Percentiles rank a stretch among this genome's conserved stretches.
Evolutionary conservation across 495 filamentous ascomycete species (phyloP).

Genomic region (Friedmanniomyces endolithicus): DNA sequence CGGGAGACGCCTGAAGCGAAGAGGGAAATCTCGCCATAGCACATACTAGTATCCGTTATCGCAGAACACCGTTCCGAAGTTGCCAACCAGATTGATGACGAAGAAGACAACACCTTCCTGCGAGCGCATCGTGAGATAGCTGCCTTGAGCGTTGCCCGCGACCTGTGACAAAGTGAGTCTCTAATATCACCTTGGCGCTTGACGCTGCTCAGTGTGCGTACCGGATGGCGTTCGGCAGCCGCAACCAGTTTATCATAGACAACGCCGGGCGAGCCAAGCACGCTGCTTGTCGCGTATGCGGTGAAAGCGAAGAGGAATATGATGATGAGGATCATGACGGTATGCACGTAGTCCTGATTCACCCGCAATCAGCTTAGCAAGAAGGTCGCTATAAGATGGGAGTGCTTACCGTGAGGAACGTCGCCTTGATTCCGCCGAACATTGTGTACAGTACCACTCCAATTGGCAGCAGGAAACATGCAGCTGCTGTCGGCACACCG

Average conservation of each 20-base stretch:
- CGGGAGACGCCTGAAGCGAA: no score
- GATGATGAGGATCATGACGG: slow-evolving; percentile 74
- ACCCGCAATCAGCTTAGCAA: background rate
- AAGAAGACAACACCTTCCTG: slow-evolving; percentile 88
- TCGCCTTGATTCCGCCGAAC: slow-evolving; percentile 69
- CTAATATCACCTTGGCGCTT: no score
- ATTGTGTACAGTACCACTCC: slow-evolving; percentile 60
- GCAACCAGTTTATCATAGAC: slow-evolving; percentile 71
- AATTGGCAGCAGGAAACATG: slow-evolving; percentile 79
- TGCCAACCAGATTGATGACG: slow-evolving; percentile 57
- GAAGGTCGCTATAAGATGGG: background rate
- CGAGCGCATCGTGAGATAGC: slow-evolving; percentile 82
- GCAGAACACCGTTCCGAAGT: slow-evolving; percentile 26
- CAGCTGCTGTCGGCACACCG: slow-evolving; percentile 74
- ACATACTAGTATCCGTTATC: slow-evolving; percentile 18
- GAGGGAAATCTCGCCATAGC: background rate
- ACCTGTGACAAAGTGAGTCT: no score
- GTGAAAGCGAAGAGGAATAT: slow-evolving; percentile 86
- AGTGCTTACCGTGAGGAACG: slow-evolving; percentile 45
- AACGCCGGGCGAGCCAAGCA: slow-evolving; percentile 65
- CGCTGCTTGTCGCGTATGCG: slow-evolving; percentile 61
- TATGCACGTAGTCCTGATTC: slow-evolving; percentile 51
- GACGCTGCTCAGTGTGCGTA: slow-evolving; percentile 31
- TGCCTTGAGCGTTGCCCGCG: slow-evolving; percentile 65
- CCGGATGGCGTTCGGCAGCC: slow-evolving; percentile 60